Evolutionary conservation across 1,139 yeast genomes (phyloP), one percentile per base, ranked within the genome.

Genomic region (Blastobotrys illinoisensis): DNA sequence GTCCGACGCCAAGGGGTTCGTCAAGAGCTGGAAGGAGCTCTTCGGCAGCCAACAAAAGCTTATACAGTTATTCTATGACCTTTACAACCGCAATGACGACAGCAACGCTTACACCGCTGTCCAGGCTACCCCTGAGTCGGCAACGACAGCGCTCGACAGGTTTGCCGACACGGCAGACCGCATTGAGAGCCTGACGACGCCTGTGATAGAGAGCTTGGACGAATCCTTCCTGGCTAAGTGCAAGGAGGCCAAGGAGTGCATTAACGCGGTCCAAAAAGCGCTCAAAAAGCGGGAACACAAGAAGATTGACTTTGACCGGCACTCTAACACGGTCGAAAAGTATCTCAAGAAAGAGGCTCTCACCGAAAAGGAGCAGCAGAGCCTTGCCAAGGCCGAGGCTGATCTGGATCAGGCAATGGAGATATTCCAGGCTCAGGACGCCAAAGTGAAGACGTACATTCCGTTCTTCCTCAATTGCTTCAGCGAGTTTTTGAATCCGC

Each of bases 401-500:
- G 71, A 70, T 21, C 62, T 70, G 18, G 71, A 68, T 20, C 52
- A 56, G 26, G 68, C 72, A 5, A 56, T 67, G 50, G 70, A 67
- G 47, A 47, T 66, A 2, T 68, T 71, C 61, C 71, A 70, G 26
- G 68, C 67, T 1, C 67, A 77, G 16, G 80, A 79, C 61, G 73
- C 71, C 21, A 76, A 75, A 58, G 65, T 77, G 28, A 72, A 73
- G 57, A 60, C 73, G 5, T 62, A 72, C 2, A 69, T 81, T 20
- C 86, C 86, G 1, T 79, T 76, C 56, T 69, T 77, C 3, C 65
- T 79, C 51, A 66, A 73, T 6, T 71, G 75, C 46, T 65, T 81
- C 55, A 81, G 81, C 36, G 85, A 82, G 64, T 80, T 81, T 59
- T 68, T 81, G 14, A 69, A 70, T 51, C 79, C 69, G 5, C 60